phyloP scores from a whole-genome alignment of 106 monocot genomes.

The Gastrodia elata region DNA sequence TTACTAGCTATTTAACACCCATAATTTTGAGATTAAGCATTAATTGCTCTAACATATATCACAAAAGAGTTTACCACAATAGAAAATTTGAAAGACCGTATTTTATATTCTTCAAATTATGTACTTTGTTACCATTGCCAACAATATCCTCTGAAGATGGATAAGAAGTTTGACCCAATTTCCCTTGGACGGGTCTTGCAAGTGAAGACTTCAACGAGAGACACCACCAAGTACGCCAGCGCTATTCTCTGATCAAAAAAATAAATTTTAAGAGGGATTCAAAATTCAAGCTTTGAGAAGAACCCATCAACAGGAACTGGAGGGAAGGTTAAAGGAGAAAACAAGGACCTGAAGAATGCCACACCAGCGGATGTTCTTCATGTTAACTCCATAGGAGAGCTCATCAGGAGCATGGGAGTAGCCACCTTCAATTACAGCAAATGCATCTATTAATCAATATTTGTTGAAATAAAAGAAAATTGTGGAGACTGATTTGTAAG shows the following conservation, averaged over 20 bases:
- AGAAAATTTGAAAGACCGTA: not conserved
- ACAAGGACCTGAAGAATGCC: constrained; percentile 41
- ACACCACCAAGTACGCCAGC: constrained; percentile 15
- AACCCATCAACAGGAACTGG: not conserved
- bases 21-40: not conserved
- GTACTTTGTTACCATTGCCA: constrained; percentile 18
- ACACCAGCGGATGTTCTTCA: constrained; percentile 40
- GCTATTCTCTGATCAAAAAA: constrained; percentile 16
- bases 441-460: not conserved
- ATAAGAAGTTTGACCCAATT: constrained; percentile 8
- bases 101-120: not conserved
- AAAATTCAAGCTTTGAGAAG: not conserved
- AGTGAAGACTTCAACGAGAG: constrained; percentile 18
- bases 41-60: not conserved
- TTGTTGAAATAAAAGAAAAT: not conserved
- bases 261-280: not conserved
- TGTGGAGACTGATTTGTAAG: too few relatives aligned
- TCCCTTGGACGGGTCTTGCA: constrained; percentile 12
- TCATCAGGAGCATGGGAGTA: constrained; percentile 43
- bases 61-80: not conserved
- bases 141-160: constrained; percentile 18
- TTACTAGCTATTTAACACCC: not conserved
- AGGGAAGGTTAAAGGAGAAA: not conserved
- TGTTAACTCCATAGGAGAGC: constrained; percentile 42
- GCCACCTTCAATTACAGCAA: constrained; percentile 21